Evolutionary conservation across 2,329 filamentous ascomycete genomes (phyloP), one percentile per base, ranked within the genome.

Genomic region (Nemania abortiva): DNA sequence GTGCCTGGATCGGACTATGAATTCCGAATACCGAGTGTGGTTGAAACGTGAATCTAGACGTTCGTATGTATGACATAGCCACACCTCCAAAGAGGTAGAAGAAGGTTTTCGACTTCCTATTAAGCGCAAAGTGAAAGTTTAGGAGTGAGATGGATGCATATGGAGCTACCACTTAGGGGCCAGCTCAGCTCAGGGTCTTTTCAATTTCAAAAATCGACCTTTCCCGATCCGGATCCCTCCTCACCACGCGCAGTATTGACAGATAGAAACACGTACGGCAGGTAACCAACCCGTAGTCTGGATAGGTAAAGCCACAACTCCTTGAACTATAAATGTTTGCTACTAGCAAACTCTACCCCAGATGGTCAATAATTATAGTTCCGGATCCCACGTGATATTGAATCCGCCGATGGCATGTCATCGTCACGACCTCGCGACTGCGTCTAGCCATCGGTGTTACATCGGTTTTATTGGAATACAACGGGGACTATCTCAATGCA

Each of bases 61-160:
- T 45, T 45, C 42, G 42, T 47, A 20, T 47, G n/a, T 47, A 47
- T 47, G 42, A 47, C 42, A 47, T 47, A 47, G 31, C 18, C 53
- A 39, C 20, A 34, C 50, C 3, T 27, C 27, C 31, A 54, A 34
- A 54, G 0, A 31, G 27, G 49, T n/a, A 29, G 24, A 56, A 22
- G 13, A 57, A 10, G 53, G 29, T 27, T 45, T 45, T 27, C 22
- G 22, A 29, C 13, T 20, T 18, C 22, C 6, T 42, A 27, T 22
- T 15, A 10, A 29, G 39, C 29, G 42, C 39, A 10, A 47, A n/a
- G 18, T 47, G 6, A 20, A 18, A 47, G 18, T 18, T 27, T 37
- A 37, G 34, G 34, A 20, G 18, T 47, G n/a, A 47, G n/a, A 37
- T 37, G 34, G 24, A 27, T 9, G 24, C 42, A 20, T 47, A 18